A percentile compares a stretch with the other conserved stretches of the same genome.
Conservation (phyloP, 2,329 filamentous ascomycete genomes). For the Anthostomella pinea region DNA sequence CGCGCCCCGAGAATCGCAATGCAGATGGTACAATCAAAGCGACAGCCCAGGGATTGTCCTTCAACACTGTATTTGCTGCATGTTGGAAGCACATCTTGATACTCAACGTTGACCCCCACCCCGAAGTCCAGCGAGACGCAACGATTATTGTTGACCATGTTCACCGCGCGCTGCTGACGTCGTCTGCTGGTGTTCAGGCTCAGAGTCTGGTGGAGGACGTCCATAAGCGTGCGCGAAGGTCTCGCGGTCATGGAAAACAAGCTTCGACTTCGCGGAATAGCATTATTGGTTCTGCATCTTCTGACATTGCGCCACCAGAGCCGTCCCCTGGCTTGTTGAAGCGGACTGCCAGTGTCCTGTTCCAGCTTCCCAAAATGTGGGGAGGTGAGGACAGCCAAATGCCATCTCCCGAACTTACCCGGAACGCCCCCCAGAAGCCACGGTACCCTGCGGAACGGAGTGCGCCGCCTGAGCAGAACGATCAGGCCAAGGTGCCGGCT, state of each 20-base stretch:
- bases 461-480: conserved; percentile 70
- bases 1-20: conserved; percentile 53
- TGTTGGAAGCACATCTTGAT: conserved; percentile 93
- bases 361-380: conserved; percentile 52
- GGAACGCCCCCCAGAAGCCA: conserved; percentile 38
- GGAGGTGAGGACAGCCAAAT: conserved; percentile 44
- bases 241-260: conserved; percentile 44
- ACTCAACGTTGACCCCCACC: conserved; percentile 89
- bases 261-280: conserved; percentile 42
- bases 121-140: conserved; percentile 85
- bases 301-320: conserved; percentile 39
- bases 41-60: conserved; percentile 61
- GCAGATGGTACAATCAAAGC: conserved; percentile 57
- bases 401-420: conserved; percentile 33
- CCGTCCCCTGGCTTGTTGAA: conserved; percentile 59
- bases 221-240: conserved; percentile 46
- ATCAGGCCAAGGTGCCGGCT: conserved; percentile 62
- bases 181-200: conserved; percentile 68
- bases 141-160: conserved; percentile 83
- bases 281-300: conserved; percentile 36
- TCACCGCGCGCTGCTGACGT: conserved; percentile 73
- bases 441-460: conserved; percentile 42
- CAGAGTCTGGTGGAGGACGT: conserved; percentile 75
- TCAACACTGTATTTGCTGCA: conserved; percentile 87
- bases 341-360: conserved; percentile 61